A percentile compares a stretch with the other conserved stretches of the same genome.
Conservation (phyloP, 805 yeast genomes). For the Starmerella scarabaei region DNA sequence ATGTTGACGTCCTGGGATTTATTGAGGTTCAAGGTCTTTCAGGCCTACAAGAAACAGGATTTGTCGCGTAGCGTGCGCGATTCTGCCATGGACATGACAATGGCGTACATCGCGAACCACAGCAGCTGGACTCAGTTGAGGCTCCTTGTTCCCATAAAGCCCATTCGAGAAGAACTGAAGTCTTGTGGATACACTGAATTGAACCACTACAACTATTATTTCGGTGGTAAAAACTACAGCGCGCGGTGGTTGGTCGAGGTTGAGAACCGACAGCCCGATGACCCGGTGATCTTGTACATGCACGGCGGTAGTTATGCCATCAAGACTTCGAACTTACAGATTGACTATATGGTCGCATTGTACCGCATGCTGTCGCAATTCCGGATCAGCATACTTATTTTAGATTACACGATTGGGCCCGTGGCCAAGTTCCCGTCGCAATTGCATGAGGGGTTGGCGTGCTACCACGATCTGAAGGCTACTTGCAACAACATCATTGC, state of each 20-base stretch:
- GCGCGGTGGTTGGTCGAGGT: constrained; percentile 23
- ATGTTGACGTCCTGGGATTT: not conserved
- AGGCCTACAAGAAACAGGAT: not conserved
- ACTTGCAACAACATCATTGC: constrained; percentile 19
- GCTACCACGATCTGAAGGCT: constrained; percentile 18
- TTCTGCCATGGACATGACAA: constrained; percentile 6
- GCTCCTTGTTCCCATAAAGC: constrained; percentile 16
- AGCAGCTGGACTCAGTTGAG: constrained; percentile 17
- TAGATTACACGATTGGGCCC: constrained; percentile 26
- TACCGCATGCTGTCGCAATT: constrained; percentile 7
- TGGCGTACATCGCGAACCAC: constrained; percentile 14
- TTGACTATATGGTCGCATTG: constrained; percentile 13
- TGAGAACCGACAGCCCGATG: constrained; percentile 18
- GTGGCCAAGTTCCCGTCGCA: constrained; percentile 22
- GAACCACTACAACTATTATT: constrained; percentile 17
- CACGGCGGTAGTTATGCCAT: constrained; percentile 24
- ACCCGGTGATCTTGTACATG: constrained; percentile 22
- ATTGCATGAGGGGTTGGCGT: constrained; percentile 19
- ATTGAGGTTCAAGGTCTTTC: not conserved
- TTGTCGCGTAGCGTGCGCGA: not conserved
- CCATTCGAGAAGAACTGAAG: constrained; percentile 15
- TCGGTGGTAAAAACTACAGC: constrained; percentile 14
- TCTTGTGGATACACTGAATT: constrained; percentile 2
- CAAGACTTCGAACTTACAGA: constrained; percentile 15
- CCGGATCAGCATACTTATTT: constrained; percentile 20